Conservation (phyloP, 129 eudicot species). For the Logfia minima region DNA sequence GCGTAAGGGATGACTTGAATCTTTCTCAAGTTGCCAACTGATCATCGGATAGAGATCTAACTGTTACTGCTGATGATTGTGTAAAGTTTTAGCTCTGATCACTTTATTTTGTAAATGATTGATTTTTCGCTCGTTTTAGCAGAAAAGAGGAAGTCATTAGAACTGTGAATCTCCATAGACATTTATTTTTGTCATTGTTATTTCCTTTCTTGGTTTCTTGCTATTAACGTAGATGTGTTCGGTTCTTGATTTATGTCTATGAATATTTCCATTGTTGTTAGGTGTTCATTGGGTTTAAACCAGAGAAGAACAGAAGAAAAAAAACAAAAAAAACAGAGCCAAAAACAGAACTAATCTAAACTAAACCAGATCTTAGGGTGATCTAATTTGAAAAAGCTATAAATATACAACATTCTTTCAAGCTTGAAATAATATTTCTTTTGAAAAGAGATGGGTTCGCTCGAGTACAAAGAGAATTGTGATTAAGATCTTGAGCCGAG, state of each 20-base stretch:
- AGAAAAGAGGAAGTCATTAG: conserved; percentile 28
- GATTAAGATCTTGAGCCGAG: too few relatives aligned
- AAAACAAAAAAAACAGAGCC: too few relatives aligned
- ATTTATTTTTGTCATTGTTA: neutral
- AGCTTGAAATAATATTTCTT: neutral
- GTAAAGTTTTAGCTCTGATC: conserved; percentile 19
- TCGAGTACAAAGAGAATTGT: too few relatives aligned
- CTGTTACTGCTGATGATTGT: neutral
- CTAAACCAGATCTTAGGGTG: too few relatives aligned
- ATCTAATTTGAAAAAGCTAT: too few relatives aligned
- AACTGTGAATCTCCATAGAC: conserved; percentile 11
- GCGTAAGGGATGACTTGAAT: conserved; percentile 38
- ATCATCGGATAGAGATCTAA: neutral
- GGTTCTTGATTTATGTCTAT: neutral
- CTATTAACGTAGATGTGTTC: neutral
- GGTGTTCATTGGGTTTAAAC: too few relatives aligned
- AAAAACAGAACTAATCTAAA: too few relatives aligned
- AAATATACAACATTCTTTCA: neutral
- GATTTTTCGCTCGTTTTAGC: neutral
- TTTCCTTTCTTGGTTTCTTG: conserved; percentile 12
- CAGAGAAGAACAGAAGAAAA: too few relatives aligned
- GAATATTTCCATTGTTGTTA: too few relatives aligned
- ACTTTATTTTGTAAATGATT: neutral
- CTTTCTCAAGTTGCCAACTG: conserved; percentile 9
- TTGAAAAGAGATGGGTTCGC: too few relatives aligned